phyloP scores from a whole-genome alignment of 352 stramenopile species.

The Thalassiosira hispida region DNA sequence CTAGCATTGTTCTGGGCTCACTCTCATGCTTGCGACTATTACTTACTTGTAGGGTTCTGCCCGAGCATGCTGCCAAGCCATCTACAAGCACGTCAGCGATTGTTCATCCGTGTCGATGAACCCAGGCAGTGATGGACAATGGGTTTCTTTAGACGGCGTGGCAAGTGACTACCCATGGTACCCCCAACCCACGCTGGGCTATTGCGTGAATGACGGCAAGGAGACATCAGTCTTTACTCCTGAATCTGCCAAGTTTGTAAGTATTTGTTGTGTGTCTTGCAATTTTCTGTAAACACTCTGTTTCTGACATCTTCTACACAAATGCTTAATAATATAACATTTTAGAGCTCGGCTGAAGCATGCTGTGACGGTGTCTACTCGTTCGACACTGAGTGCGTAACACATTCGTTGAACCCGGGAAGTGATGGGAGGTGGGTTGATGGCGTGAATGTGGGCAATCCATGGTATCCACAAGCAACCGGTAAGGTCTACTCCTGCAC shows the following conservation, averaged over 20 bases:
- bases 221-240: too few species aligned
- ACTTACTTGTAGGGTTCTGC: not conserved
- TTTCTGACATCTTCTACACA: too few species aligned
- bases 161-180: not conserved
- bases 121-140: not conserved
- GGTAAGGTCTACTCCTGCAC: not conserved
- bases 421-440: slow-evolving; percentile 2
- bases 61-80: not conserved
- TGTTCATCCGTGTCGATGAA: not conserved
- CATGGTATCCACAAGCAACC: slow-evolving; percentile 4
- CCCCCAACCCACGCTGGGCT: not conserved
- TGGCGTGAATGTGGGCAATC: not conserved
- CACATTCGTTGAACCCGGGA: not conserved
- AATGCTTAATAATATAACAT: too few species aligned
- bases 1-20: too few species aligned
- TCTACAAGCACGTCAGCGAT: not conserved
- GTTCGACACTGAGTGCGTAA: not conserved
- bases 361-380: not conserved
- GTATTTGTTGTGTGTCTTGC: too few species aligned
- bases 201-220: too few species aligned
- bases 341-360: not conserved
- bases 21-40: not conserved
- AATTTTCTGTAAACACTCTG: too few species aligned
- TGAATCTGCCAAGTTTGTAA: too few species aligned
- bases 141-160: not conserved